Base-by-base conservation (phyloP, 148 eudicot species). In the Arctostaphylos glauca region DNA sequence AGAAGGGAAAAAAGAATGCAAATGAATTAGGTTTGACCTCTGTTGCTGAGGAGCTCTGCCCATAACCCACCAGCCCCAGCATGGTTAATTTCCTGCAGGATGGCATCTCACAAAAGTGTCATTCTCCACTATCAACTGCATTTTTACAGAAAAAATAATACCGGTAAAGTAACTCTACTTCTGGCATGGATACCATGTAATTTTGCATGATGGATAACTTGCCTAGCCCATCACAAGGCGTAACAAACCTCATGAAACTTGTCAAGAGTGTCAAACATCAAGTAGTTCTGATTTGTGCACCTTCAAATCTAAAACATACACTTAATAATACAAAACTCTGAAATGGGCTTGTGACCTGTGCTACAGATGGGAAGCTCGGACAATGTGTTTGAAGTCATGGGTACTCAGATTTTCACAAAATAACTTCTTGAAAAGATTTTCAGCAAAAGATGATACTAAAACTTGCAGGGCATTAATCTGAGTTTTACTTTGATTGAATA, bases 1-100 rank as follows among this genome's bases (percentile, higher is more conserved):
- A 44, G 48, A 41, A 78, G 6, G 8, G 12, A 12, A 5, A 79
- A 60, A 79, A 47, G 71, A 78, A 78, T 43, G 71, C 16, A 59
- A 62, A 62, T 62, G 55, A 64, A 41, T 66, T 31, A 58, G 50
- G 68, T 54, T 55, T 25, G 55, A 94, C 98, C 98, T 94, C 98
- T 90, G 80, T 96, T 96, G 83, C 86, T 87, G 82, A 96, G 97
- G 64, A 96, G 95, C 89, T 96, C 99, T 54, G 97, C 93, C 99
- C 99, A 96, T 76, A 96, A 87, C 68, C 99, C 99, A 80, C 99
- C 99, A 64, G 98, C 88, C 81, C 99, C 99, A 70, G 99, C 94
- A 85, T 96, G 97, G 85, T 96, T 94, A 67, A 96, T 93, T 84
- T 96, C 99, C 99, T 96, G 87, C 85, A 89, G 21, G 64, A 68